Percentiles rank a stretch among this genome's conserved stretches.
These are phyloP conservation scores for Citrus trifoliata DNA, from an alignment of 345 rosid genomes.

Conservation along the genomic window DNA sequence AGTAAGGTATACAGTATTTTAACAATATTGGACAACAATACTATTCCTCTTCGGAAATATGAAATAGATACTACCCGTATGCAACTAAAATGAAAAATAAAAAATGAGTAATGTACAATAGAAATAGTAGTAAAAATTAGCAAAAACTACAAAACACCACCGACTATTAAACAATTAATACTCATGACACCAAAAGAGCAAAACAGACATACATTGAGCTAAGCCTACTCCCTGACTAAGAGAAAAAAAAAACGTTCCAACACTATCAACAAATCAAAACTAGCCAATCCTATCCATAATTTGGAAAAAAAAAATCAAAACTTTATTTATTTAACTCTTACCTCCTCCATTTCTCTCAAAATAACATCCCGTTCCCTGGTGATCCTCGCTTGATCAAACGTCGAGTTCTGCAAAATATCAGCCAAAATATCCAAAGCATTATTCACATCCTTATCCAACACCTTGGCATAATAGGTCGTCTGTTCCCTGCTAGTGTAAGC, in stretches of 20 bases:
- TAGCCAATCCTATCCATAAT: background rate
- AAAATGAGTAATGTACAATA: too few relatives aligned
- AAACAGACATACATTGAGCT: background rate
- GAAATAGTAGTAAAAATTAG: background rate
- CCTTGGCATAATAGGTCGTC: constrained; percentile 92
- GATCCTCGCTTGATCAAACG: constrained; percentile 61
- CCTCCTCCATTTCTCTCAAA: constrained; percentile 85
- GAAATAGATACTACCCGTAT: background rate
- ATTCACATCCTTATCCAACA: constrained; percentile 69
- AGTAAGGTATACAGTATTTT: background rate
- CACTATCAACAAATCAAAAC: background rate
- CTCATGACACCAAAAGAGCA: background rate
- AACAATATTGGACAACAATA: background rate
- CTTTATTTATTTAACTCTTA: constrained; percentile 15
- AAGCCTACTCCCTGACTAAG: background rate
- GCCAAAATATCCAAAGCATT: constrained; percentile 76
- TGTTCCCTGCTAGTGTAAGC: constrained; percentile 95
- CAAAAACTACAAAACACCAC: background rate
- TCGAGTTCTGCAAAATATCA: constrained; percentile 91
- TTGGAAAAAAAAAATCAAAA: background rate
- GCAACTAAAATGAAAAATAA: background rate
- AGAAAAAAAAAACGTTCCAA: background rate
- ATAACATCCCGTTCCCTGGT: constrained; percentile 70
- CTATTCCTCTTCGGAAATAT: background rate
- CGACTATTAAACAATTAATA: background rate